phyloP scores from a whole-genome alignment of 2,329 filamentous ascomycete genomes.

The Huntiella bhutanensis region DNA sequence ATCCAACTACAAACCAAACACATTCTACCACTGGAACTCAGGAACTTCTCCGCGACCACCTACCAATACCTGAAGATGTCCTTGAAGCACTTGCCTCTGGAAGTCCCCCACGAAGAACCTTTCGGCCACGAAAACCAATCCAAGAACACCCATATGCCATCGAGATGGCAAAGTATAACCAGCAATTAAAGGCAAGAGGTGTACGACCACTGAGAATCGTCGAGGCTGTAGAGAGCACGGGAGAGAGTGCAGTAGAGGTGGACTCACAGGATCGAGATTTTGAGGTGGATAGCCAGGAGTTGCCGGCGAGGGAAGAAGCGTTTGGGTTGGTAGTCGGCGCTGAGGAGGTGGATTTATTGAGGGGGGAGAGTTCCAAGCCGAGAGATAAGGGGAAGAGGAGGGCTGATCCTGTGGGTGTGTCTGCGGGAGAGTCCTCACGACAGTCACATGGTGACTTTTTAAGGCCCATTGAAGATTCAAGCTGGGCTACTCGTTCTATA shows the following conservation, averaged over 20 bases:
- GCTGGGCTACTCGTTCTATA: neutral
- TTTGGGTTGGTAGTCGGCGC: slow-evolving; percentile 11
- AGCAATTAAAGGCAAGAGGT: slow-evolving; percentile 33
- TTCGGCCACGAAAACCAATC: slow-evolving; percentile 41
- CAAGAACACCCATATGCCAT: slow-evolving; percentile 40
- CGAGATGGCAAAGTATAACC: slow-evolving; percentile 36
- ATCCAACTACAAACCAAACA: neutral
- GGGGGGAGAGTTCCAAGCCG: neutral
- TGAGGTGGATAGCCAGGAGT: slow-evolving; percentile 30
- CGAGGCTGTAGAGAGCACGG: slow-evolving; percentile 17
- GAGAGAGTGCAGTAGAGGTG: slow-evolving; percentile 19
- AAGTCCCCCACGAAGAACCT: slow-evolving; percentile 20
- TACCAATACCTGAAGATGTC: neutral
- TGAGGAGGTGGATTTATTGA: slow-evolving; percentile 9
- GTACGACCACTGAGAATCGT: slow-evolving; percentile 31
- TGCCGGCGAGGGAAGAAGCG: slow-evolving; percentile 21
- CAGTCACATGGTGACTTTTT: too few relatives aligned
- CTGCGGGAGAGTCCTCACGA: too few relatives aligned
- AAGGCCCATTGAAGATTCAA: too few relatives aligned
- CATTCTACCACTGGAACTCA: neutral
- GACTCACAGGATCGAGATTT: slow-evolving; percentile 32
- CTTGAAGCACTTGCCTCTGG: too few relatives aligned
- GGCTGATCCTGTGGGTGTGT: too few relatives aligned
- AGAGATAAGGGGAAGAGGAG: too few relatives aligned
- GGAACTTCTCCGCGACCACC: slow-evolving; percentile 1